Evolutionary conservation across 225 moss, liverwort and hornwort genomes (phyloP).

Genomic region (Neckera pumila): DNA sequence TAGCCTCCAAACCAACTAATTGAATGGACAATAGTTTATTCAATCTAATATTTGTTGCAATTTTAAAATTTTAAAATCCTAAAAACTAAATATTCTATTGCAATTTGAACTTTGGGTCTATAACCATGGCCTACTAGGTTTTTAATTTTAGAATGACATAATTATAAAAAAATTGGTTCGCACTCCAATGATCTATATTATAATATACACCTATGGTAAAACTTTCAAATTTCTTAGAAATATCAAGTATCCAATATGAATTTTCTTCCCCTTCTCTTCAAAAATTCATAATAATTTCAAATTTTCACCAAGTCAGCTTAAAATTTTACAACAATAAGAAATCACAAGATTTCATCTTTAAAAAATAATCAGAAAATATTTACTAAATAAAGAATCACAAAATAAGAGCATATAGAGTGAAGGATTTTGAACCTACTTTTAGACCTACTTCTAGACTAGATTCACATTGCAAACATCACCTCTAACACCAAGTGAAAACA

Average conservation of each 20-base stretch:
- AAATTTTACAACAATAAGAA: neutral
- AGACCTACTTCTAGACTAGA: too few species aligned
- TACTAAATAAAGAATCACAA: neutral
- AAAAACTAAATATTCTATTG: neutral
- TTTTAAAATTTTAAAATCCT: fast-evolving
- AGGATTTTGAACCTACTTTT: neutral
- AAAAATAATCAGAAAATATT: neutral
- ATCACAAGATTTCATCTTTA: too few species aligned
- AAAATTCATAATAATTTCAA: neutral
- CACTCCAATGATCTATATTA: too few species aligned
- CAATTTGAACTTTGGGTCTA: neutral
- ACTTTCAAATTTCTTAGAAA: fast-evolving
- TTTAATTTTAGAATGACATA: neutral
- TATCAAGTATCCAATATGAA: neutral
- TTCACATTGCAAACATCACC: too few species aligned
- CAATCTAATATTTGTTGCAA: fast-evolving
- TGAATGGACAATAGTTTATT: too few species aligned
- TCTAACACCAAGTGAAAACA: too few species aligned
- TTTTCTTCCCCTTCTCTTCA: neutral
- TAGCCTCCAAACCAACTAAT: too few species aligned
- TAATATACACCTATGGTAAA: fast-evolving
- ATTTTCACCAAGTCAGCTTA: neutral
- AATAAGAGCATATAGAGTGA: fast-evolving
- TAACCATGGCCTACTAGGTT: neutral
- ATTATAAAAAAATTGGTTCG: neutral